A percentile compares a stretch with the other conserved stretches of the same genome.
Conservation (phyloP, 202 grass and related monocot species). For the Schoenoplectus tabernaemontani region DNA sequence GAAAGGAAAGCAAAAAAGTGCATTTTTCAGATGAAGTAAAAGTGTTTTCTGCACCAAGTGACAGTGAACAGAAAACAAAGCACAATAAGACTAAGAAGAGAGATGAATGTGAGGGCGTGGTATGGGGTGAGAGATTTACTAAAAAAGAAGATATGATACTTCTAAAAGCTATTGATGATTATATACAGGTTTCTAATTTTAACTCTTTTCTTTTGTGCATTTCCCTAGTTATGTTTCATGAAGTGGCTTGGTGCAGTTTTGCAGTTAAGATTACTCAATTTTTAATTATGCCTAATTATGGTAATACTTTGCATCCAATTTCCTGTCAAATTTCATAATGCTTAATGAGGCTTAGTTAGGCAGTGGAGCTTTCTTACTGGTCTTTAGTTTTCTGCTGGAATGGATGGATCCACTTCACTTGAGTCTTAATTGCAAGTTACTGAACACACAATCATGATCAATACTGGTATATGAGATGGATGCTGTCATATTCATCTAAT, state of each 20-base stretch:
- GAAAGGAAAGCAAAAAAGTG: conserved; percentile 42
- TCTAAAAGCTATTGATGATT: conserved; percentile 41
- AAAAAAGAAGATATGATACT: conserved; percentile 47
- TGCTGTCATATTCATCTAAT: not conserved
- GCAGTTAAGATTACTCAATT: not conserved
- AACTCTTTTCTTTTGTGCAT: not conserved
- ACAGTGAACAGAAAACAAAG: not conserved
- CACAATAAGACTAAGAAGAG: not conserved
- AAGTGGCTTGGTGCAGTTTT: not conserved
- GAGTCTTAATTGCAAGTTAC: not conserved
- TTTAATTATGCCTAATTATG: not conserved
- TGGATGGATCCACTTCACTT: not conserved
- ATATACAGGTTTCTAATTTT: conserved; percentile 41
- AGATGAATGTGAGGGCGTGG: conserved; percentile 25
- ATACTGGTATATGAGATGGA: not conserved
- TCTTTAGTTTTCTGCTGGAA: not conserved
- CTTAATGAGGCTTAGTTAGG: not conserved
- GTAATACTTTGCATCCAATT: not conserved
- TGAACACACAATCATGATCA: not conserved
- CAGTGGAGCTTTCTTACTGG: not conserved
- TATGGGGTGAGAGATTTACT: conserved; percentile 51
- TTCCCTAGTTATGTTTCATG: not conserved
- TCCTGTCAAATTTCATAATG: not conserved
- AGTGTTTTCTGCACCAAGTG: conserved; percentile 28
- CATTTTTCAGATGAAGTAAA: conserved; percentile 43